phyloP scores from a whole-genome alignment of 164 flowering plant species.

The Vitis amurensis region DNA sequence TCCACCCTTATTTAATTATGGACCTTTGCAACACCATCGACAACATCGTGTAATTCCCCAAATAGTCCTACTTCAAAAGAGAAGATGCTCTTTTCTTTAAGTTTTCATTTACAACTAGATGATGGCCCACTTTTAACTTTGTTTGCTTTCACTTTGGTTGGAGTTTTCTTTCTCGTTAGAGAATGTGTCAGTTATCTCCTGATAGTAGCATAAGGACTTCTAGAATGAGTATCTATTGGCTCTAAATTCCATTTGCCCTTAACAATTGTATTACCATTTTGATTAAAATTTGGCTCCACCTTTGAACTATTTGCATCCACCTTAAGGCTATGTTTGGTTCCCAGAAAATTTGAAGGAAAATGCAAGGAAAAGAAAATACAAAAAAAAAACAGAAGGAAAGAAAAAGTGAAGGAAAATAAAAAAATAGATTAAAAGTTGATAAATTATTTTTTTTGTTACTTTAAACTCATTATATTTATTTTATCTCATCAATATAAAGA shows the following conservation, averaged over 20 bases:
- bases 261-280: slow-evolving; percentile 20
- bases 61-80: slow-evolving; percentile 38
- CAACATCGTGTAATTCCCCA: slow-evolving; percentile 21
- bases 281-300: slow-evolving; percentile 11
- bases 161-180: slow-evolving; percentile 40
- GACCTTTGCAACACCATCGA: slow-evolving; percentile 22
- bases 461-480: too few relatives aligned
- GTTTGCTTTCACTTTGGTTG: slow-evolving; percentile 21
- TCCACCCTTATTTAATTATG: slow-evolving; percentile 19
- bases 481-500: too few relatives aligned
- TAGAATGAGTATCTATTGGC: slow-evolving; percentile 86
- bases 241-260: slow-evolving; percentile 46
- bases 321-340: too few relatives aligned
- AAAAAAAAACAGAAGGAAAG: too few relatives aligned
- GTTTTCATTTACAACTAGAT: slow-evolving; percentile 18
- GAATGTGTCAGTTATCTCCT: slow-evolving; percentile 68
- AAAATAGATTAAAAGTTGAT: too few relatives aligned
- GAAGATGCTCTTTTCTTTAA: slow-evolving; percentile 31
- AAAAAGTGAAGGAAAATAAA: too few relatives aligned
- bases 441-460: too few relatives aligned
- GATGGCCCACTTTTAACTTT: slow-evolving; percentile 17
- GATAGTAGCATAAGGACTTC: slow-evolving; percentile 29
- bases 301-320: slow-evolving; percentile 22
- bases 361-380: too few relatives aligned
- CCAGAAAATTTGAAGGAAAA: too few relatives aligned